phyloP scores from a whole-genome alignment of 805 yeast genomes.

The Starmerella tilneyi region DNA sequence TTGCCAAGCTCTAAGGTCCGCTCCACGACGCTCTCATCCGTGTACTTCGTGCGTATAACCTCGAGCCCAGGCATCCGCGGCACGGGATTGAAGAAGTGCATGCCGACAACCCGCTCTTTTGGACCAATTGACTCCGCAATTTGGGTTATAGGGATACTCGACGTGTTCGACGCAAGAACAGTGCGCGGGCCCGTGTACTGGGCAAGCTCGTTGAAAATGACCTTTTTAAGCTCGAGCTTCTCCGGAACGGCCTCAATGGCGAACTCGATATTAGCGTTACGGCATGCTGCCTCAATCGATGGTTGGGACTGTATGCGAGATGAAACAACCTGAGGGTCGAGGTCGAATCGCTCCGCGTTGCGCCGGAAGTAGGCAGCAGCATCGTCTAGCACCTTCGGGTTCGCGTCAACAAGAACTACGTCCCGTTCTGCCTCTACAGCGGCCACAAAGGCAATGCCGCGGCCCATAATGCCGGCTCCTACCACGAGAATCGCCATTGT shows the following conservation, averaged over 20 bases:
- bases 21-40: slow-evolving; percentile 29
- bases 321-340: slow-evolving; percentile 28
- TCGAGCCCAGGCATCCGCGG: slow-evolving; percentile 39
- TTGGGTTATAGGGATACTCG: slow-evolving; percentile 36
- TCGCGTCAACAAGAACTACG: slow-evolving; percentile 32
- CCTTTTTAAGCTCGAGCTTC: slow-evolving; percentile 31
- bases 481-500: slow-evolving; percentile 20
- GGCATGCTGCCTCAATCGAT: slow-evolving; percentile 27
- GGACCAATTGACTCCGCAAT: slow-evolving; percentile 36
- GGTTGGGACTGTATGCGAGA: background rate
- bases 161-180: slow-evolving; percentile 36
- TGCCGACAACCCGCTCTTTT: slow-evolving; percentile 37
- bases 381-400: slow-evolving; percentile 29
- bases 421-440: slow-evolving; percentile 32
- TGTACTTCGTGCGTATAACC: slow-evolving; percentile 35
- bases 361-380: slow-evolving; percentile 31
- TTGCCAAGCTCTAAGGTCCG: slow-evolving; percentile 29
- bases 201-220: slow-evolving; percentile 30
- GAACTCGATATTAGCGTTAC: slow-evolving; percentile 30
- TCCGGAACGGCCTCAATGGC: slow-evolving; percentile 39
- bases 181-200: slow-evolving; percentile 25
- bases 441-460: slow-evolving; percentile 37
- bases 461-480: slow-evolving; percentile 40
- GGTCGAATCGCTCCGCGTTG: slow-evolving; percentile 30
- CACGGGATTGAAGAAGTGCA: slow-evolving; percentile 39